Evolutionary conservation across 768 basidiomycete genomes (phyloP).

Genomic region (Trametes cubensis): DNA sequence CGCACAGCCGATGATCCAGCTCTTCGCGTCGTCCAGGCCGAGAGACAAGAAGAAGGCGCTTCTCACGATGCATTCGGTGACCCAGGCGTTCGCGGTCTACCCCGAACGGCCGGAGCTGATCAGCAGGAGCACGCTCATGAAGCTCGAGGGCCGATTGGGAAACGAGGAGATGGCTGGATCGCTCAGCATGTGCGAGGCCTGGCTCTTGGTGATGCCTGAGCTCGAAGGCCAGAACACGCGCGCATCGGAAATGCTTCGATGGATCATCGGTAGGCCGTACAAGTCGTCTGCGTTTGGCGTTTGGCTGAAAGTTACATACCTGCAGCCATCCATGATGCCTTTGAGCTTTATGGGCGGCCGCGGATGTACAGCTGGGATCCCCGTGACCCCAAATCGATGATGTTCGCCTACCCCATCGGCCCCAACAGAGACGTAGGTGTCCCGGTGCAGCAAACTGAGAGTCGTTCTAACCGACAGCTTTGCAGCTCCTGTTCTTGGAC

Average conservation of each 20-base stretch:
- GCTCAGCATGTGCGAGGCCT: constrained; percentile 77
- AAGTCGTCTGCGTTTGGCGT: background rate
- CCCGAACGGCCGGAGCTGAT: constrained; percentile 95
- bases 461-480: background rate
- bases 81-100: constrained; percentile 92
- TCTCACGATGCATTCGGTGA: constrained; percentile 67
- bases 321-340: constrained; percentile 81
- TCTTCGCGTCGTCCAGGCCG: constrained; percentile 65
- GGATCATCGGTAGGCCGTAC: constrained; percentile 74
- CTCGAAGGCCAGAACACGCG: constrained; percentile 61
- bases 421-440: constrained; percentile 75
- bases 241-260: constrained; percentile 85
- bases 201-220: constrained; percentile 92
- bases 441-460: background rate
- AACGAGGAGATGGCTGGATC: constrained; percentile 69
- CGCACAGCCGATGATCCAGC: constrained; percentile 48
- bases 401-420: constrained; percentile 94
- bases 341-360: constrained; percentile 88
- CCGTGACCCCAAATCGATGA: constrained; percentile 75
- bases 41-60: constrained; percentile 76
- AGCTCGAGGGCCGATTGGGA: constrained; percentile 83
- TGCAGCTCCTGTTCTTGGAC: constrained; percentile 83
- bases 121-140: constrained; percentile 85
- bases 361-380: constrained; percentile 89
- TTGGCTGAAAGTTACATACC: background rate